Percentiles rank a stretch among this genome's conserved stretches.
Evolutionary conservation across 2,329 filamentous ascomycete genomes (phyloP).

Genomic region (Aspergillus tamarii): DNA sequence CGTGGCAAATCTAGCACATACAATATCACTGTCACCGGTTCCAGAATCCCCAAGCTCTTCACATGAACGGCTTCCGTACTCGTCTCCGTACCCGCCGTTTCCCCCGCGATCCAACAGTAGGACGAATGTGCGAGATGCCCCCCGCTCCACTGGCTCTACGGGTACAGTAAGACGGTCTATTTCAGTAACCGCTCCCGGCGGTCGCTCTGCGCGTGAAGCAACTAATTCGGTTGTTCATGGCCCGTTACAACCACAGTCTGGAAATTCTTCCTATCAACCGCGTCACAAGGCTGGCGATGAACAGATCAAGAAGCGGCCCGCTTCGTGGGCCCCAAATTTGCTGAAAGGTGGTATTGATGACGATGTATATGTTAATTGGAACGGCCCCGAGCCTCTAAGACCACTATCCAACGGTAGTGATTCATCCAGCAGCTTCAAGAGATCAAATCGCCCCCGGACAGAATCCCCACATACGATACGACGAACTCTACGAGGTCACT

Average conservation of each 20-base stretch:
- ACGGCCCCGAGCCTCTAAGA: constrained; percentile 46
- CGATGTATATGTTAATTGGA: constrained; percentile 12
- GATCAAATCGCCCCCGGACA: constrained; percentile 55
- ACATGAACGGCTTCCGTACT: constrained; percentile 18
- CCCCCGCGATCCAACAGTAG: constrained; percentile 6
- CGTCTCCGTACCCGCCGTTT: constrained; percentile 24
- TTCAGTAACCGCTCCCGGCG: constrained; percentile 24
- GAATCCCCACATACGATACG: constrained; percentile 65
- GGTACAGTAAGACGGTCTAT: constrained; percentile 23
- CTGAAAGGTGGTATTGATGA: constrained; percentile 17
- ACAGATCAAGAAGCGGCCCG: constrained; percentile 21
- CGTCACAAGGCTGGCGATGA: constrained; percentile 9
- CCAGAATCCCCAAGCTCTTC: constrained; percentile 24
- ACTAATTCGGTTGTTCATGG: constrained; percentile 8
- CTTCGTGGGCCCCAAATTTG: constrained; percentile 28
- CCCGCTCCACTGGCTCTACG: constrained; percentile 14
- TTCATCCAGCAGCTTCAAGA: constrained; percentile 75
- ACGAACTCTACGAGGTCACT: constrained; percentile 68
- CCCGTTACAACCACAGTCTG: constrained; percentile 8
- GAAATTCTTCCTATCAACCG: constrained; percentile 7
- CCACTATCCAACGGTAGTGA: constrained; percentile 69
- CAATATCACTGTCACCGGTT: constrained; percentile 16
- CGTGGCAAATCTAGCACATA: constrained; percentile 25
- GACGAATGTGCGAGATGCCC: neutral
- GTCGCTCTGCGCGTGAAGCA: constrained; percentile 15